Base-by-base conservation (phyloP, 106 monocot genomes). In the Allium sativum region DNA sequence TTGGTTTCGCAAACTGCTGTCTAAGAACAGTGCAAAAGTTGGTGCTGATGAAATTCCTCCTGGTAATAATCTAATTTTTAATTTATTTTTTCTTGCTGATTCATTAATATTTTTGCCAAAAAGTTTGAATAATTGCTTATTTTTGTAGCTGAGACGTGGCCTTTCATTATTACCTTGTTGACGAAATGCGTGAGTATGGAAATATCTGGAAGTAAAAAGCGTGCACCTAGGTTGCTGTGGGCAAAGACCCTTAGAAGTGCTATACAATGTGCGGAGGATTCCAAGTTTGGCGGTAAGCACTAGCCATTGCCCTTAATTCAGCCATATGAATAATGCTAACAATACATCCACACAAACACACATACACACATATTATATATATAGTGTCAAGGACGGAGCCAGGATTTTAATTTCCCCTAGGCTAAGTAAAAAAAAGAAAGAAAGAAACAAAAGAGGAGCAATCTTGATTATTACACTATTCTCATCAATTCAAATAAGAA, bases 131-230 rank as follows among this genome's bases (percentile, higher is more conserved):
- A 59, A 18, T 57, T 65, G 12, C 48, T 55, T 74, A 72, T 12
- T 53, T 55, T 74, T 74, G 64, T 73, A 90, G 90, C 66, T 40
- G 87, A 82, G 40, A 82, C 90, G 10, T 96, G 95, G 90, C 95
- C 95, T 7, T 90, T 82, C 69, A 56, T 90, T 10, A 12, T 96
- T 18, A 84, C 61, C 8, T 44, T 86, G 58, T 72, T 94, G 42
- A 75, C 62, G 55, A 81, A 86, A 20, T 94, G 94, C 72, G 67
- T 86, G 7, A 46, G 18, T 17, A 45, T 74, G 76, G 89, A 93
- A 68, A 83, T 86, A 74, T 68, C 79, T 18, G 65, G 67, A 2
- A 84, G 79, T 72, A 96, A 87, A 69, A 85, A 81, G 62, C 74
- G 79, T 7, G 77, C 59, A 0, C 90, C 90, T 7, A 96, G 84